These are phyloP conservation scores for Bryopsis sp. DNA, from an alignment of 139 green algal genomes.

Conservation along the genomic window DNA sequence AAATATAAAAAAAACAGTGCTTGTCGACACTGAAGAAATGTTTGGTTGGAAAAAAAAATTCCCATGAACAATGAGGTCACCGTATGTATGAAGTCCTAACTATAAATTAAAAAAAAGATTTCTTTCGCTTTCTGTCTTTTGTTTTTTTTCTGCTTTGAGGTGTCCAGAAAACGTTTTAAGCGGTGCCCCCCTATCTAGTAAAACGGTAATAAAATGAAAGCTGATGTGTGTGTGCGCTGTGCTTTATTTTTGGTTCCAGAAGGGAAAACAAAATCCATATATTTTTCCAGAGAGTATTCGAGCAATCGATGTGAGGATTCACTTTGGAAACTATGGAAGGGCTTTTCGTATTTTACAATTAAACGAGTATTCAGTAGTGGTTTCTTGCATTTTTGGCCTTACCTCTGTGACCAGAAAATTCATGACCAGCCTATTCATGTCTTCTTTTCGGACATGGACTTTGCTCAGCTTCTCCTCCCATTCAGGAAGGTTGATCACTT, in stretches of 20 bases:
- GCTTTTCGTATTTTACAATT: not conserved
- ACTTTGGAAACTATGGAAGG: not conserved
- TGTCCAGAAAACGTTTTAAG: too few species aligned
- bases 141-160: not conserved
- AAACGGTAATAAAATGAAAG: too few species aligned
- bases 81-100: too few species aligned
- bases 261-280: not conserved
- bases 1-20: too few species aligned
- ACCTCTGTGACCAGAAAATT: conserved; percentile 96
- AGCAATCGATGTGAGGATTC: not conserved
- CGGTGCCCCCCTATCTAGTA: too few species aligned
- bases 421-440: conserved; percentile 93
- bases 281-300: not conserved
- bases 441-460: conserved; percentile 67
- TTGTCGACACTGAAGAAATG: too few species aligned
- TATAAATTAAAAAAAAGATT: conserved; percentile 1
- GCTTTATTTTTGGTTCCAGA: too few species aligned
- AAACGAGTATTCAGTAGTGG: not conserved
- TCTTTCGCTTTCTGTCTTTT: not conserved
- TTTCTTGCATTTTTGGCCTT: not conserved
- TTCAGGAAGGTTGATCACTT: conserved; percentile 28
- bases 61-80: too few species aligned
- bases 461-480: conserved; percentile 69
- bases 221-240: too few species aligned
- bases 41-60: too few species aligned